Base-by-base conservation (phyloP, 208 protist species). In the Leishmania mexicana region DNA sequence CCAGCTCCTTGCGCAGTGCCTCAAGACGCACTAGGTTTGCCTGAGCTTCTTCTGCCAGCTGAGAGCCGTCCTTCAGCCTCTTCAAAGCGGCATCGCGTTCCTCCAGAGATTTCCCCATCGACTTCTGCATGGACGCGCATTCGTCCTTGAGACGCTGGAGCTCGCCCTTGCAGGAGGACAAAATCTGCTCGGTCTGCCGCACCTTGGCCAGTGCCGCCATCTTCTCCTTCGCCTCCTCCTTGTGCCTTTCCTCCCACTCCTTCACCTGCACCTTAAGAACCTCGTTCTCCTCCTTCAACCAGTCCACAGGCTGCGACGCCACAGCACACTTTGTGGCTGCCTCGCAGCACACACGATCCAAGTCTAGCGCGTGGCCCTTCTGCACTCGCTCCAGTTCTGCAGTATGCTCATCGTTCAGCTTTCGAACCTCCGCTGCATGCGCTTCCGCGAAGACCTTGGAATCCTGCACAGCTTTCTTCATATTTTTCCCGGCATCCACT, bases 211-310 rank as follows among this genome's bases (percentile, higher is more conserved):
- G 6, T 13, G 75, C 80, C 24, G 67, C 76, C 28, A 73, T 28
- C 79, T 84, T 86, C 45, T 85, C 79, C 11, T 67, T 79, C 1
- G n/a, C 64, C 11, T 51, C 71, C 28, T 38, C 15, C 60, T 75
- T 72, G 73, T 42, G 71, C n/a, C 67, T 75, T 71, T 68, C 77
- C 49, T 88, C 80, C 64, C 81, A 72, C 3, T 81, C 79, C 21
- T 49, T 58, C 42, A 83, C 72, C 71, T 84, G 71, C 57, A 58
- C 21, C 60, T 81, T 85, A 15, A 88, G 75, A 28, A 45, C 68
- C 31, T 79, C 78, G 68, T 87, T 87, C 57, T 91, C 88, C 42
- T 87, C 83, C 54, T 81, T 88, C 4, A 89, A 65, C 88, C 85
- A 89, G 31, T 91, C 88, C 3, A 87, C 75, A 0, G 85, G 88